phyloP scores from a whole-genome alignment of 805 yeast species.

The Vanderwaltozyma tropicalis region DNA sequence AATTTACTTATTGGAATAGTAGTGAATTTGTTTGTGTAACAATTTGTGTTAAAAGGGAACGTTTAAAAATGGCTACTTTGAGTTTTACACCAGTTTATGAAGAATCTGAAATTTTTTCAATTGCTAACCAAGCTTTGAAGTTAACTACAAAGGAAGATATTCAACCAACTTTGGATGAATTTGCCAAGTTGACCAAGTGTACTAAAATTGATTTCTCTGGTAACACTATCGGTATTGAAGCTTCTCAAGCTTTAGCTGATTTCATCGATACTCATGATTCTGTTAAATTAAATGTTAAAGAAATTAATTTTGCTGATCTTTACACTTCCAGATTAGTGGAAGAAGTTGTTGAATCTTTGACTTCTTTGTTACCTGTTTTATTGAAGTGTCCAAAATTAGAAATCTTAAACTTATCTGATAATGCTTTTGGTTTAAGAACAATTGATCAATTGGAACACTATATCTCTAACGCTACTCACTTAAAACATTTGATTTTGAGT shows the following conservation, averaged over 20 bases:
- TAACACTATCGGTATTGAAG: conserved; percentile 88
- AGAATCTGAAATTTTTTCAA: conserved; percentile 42
- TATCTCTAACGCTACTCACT: conserved; percentile 60
- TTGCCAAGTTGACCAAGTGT: conserved; percentile 30
- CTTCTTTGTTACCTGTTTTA: conserved; percentile 61
- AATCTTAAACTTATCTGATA: conserved; percentile 79
- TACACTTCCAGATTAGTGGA: conserved; percentile 92
- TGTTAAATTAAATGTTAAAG: conserved; percentile 40
- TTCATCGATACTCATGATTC: conserved; percentile 32
- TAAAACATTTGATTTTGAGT: conserved; percentile 79
- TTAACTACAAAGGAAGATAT: conserved; percentile 66
- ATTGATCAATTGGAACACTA: conserved; percentile 80
- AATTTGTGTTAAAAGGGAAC: too few relatives aligned
- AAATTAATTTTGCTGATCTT: conserved; percentile 79
- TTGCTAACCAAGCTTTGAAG: conserved; percentile 68
- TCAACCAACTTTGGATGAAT: conserved; percentile 52
- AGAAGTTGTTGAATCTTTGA: conserved; percentile 82
- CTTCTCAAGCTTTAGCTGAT: conserved; percentile 61
- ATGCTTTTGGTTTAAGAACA: conserved; percentile 94
- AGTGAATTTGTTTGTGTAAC: too few relatives aligned
- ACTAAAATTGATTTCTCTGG: conserved; percentile 76
- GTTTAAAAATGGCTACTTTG: conserved; percentile 36
- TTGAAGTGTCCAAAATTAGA: conserved; percentile 56
- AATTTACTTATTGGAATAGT: too few relatives aligned
- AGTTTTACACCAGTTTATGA: conserved; percentile 34